A percentile compares a stretch with the other conserved stretches of the same genome.
phyloP scores from a whole-genome alignment of 2,329 filamentous ascomycete genomes.

The Fusarium luffae region DNA sequence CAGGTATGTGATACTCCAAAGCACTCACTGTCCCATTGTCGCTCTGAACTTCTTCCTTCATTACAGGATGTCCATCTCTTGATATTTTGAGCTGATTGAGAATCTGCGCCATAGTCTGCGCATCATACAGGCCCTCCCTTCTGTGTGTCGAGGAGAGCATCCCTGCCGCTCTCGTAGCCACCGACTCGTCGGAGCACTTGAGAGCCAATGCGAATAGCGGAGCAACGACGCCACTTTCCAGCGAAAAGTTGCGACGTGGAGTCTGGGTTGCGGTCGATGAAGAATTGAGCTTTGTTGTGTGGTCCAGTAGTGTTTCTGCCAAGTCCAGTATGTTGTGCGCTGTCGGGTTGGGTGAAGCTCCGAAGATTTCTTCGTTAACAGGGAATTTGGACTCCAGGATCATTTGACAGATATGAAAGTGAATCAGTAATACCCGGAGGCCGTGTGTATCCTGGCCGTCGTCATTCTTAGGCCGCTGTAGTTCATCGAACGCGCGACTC shows the following conservation, averaged over 20 bases:
- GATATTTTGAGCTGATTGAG: background rate
- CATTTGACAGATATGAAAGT: slow-evolving; percentile 21
- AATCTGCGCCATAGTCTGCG: slow-evolving; percentile 14
- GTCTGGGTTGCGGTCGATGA: slow-evolving; percentile 8
- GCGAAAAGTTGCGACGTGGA: slow-evolving; percentile 26
- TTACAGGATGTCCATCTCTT: background rate
- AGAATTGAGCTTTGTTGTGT: background rate
- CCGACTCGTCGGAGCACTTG: slow-evolving; percentile 29
- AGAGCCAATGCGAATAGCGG: slow-evolving; percentile 31
- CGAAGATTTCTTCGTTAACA: slow-evolving; percentile 5
- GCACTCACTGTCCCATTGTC: rapidly evolving
- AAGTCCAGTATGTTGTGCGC: slow-evolving; percentile 15
- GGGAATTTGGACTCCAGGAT: slow-evolving; percentile 24
- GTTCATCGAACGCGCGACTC: background rate
- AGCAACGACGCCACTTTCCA: slow-evolving; percentile 33
- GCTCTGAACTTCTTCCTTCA: background rate
- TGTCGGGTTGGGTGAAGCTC: slow-evolving; percentile 7
- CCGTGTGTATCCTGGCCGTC: background rate
- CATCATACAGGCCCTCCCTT: slow-evolving; percentile 35
- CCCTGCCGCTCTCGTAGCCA: slow-evolving; percentile 6
- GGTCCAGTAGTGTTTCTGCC: slow-evolving; percentile 11
- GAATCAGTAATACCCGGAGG: slow-evolving; percentile 11
- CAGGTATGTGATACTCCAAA: slow-evolving; percentile 8
- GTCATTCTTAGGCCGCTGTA: background rate
- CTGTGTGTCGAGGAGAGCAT: slow-evolving; percentile 21